phyloP scores from a whole-genome alignment of 2,329 filamentous ascomycete species.

The Alternaria arborescens region DNA sequence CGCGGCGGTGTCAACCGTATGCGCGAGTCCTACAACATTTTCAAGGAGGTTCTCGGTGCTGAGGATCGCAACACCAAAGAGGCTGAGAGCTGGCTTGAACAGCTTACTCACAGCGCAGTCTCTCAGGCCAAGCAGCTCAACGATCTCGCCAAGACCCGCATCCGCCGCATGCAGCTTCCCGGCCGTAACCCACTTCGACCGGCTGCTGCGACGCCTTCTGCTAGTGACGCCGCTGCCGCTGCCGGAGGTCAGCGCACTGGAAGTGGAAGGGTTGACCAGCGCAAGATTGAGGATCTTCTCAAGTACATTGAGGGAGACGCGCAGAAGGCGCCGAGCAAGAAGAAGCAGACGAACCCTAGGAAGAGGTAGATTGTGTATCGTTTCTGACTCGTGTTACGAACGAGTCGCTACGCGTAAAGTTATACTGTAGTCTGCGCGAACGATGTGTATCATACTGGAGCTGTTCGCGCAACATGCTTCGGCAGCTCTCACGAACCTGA shows the following conservation, averaged over 20 bases:
- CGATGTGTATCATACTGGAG: conserved; percentile 1
- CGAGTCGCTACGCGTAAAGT: conserved; percentile 3
- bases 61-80: conserved; percentile 98
- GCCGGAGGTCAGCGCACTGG: conserved; percentile 50
- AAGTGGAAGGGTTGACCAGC: conserved; percentile 67
- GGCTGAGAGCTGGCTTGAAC: conserved; percentile 94
- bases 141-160: conserved; percentile 76
- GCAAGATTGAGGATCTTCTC: conserved; percentile 91
- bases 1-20: conserved; percentile 91
- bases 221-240: conserved; percentile 56
- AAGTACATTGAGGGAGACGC: conserved; percentile 86
- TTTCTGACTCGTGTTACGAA: conserved; percentile 2
- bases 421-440: conserved; percentile 3
- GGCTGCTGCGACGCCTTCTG: conserved; percentile 68
- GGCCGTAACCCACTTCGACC: conserved; percentile 63
- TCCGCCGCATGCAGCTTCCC: conserved; percentile 75
- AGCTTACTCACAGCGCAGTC: conserved; percentile 94
- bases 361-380: conserved; percentile 24
- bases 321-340: conserved; percentile 56
- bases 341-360: conserved; percentile 56
- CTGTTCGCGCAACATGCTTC: background rate
- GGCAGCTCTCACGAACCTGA: background rate
- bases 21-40: conserved; percentile 97
- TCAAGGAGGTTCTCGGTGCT: conserved; percentile 83
- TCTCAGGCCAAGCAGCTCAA: conserved; percentile 93